Base-by-base conservation (phyloP, 2,329 filamentous ascomycete genomes). In the Thielaviopsis populi region DNA sequence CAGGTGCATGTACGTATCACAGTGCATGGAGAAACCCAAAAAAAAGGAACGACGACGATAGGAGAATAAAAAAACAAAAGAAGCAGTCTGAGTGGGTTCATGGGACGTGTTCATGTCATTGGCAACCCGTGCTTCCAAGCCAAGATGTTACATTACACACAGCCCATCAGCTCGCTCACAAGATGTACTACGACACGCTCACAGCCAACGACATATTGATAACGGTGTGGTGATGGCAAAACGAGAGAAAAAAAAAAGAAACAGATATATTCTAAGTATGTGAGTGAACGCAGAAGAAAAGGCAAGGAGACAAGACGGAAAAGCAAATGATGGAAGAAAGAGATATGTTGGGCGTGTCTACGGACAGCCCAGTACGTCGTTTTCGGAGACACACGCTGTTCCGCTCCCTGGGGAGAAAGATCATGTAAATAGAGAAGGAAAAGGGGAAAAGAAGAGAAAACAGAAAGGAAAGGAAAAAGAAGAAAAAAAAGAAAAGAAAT, bases 11-110 rank as follows among this genome's bases (percentile, higher is more conserved):
- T n/a, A 19, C 10, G 42, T n/a, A 46, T 46, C 42, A 46, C 42
- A 46, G n/a, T 5, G 13, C 46, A 62, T 37, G 54, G 48, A 22
- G 48, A n/a, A n/a, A n/a, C n/a, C n/a, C n/a, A n/a, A n/a, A n/a
- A n/a, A n/a, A n/a, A n/a, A n/a, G n/a, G n/a, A n/a, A n/a, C n/a
- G n/a, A n/a, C n/a, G n/a, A n/a, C n/a, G n/a, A n/a, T n/a, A n/a
- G n/a, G n/a, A n/a, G n/a, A n/a, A n/a, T n/a, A 42, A 7, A 46
- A 54, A 50, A 62, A 30, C n/a, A 65, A 37, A 61, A 61, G 56
- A 59, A 41, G 56, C 56, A 27, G 53, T 56, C 53, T 27, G 46
- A 50, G 22, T 22, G 46, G 33, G 11, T 50, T 10, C 24, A 24
- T 50, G 22, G 19, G 1, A 13, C 46, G 27, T 6, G 22, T 27